Evolutionary conservation across 2,329 filamentous ascomycete genomes (phyloP), one percentile per base, ranked within the genome.

Genomic region (Curvularia spicifera): DNA sequence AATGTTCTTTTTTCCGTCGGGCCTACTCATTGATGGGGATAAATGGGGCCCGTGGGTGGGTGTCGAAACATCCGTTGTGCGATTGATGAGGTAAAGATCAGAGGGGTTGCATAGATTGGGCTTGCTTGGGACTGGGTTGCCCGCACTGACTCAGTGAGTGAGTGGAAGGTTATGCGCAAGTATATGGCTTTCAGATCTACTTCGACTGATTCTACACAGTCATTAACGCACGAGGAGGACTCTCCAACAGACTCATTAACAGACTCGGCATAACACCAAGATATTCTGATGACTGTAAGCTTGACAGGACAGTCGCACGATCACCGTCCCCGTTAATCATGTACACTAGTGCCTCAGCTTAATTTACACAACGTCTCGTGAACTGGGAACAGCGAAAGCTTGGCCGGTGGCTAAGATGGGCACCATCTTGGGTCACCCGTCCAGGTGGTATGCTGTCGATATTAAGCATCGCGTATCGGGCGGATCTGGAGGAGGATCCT

Each of bases 331-430:
- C 24, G 24, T 44, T 4, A n/a, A 5, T 26, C 24, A 44, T n/a
- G 24, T 44, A 13, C 46, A 26, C 33, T 49, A 49, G 46, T 49
- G 33, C 22, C n/a, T 39, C 22, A 39, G 31, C 7, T 46, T 29
- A 46, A 46, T 20, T 8, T 31, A 18, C 8, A n/a, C 28, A 4
- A 20, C 8, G 28, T 37, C 35, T 37, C 13, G 15, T 37, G 35
- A 37, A 35, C 33, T 35, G 5, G 33, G 33, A 4, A 15, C 26
- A 35, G 1, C 35, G 35, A 24, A 31, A 33, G 46, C 46, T 49
- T 49, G 46, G 33, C 46, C 46, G 46, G 46, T 49, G 46, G 46
- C 24, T 49, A 49, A 49, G 24, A 47, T 31, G 29, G 29, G 13
- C 13, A 26, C 5, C 9, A n/a, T 20, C 9, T 28, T 18, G 28